Conservation (phyloP, 768 basidiomycete genomes). For the Inosperma sp. region DNA sequence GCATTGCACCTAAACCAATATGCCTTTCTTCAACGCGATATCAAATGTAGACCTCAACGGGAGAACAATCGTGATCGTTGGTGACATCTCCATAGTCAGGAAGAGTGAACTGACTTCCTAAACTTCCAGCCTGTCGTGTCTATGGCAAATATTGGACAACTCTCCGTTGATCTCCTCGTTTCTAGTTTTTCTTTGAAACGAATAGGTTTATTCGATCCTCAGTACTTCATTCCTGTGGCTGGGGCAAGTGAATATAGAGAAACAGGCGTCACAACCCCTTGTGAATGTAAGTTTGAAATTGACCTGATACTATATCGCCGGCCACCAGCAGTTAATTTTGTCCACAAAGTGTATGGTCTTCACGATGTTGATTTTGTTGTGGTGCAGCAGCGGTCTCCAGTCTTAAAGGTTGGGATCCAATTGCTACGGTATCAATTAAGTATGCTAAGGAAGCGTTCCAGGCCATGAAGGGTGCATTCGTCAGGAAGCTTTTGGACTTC, state of each 20-base stretch:
- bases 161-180: conserved; percentile 72
- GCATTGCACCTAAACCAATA: conserved; percentile 7
- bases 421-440: neutral
- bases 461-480: conserved; percentile 67
- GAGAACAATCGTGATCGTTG: conserved; percentile 43
- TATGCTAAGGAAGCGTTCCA: conserved; percentile 23
- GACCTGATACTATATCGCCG: neutral
- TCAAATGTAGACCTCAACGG: conserved; percentile 26
- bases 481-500: conserved; percentile 53
- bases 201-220: conserved; percentile 60
- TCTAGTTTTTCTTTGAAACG: conserved; percentile 55
- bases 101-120: neutral
- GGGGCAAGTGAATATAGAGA: conserved; percentile 63
- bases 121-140: conserved; percentile 62
- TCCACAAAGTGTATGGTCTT: conserved; percentile 57
- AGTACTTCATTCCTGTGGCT: conserved; percentile 62
- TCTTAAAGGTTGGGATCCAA: conserved; percentile 53
- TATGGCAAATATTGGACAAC: conserved; percentile 75
- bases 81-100: conserved; percentile 20
- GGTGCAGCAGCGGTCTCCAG: conserved; percentile 77
- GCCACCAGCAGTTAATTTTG: neutral
- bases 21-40: conserved; percentile 36
- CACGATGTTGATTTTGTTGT: conserved; percentile 47
- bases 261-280: conserved; percentile 63
- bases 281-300: conserved; percentile 55